phyloP scores from a whole-genome alignment of 2,329 filamentous ascomycete genomes.

The Trichoderma sp. region DNA sequence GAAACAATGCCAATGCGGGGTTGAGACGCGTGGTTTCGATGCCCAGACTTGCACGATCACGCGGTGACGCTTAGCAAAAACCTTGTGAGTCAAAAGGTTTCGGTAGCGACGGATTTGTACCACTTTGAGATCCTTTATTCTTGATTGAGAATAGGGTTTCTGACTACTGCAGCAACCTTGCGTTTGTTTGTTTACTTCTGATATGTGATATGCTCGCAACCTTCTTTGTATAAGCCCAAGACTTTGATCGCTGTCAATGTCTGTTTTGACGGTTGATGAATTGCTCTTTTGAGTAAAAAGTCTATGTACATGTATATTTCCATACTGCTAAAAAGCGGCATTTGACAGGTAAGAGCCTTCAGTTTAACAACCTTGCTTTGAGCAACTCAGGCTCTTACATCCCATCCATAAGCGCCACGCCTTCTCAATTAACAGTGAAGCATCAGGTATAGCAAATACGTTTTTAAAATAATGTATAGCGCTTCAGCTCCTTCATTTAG shows the following conservation, averaged over 20 bases:
- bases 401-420: background rate
- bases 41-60: background rate
- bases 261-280: background rate
- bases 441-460: background rate
- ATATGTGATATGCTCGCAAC: background rate
- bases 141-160: background rate
- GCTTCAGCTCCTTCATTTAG: too few species aligned
- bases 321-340: background rate
- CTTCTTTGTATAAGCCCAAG: background rate
- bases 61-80: background rate
- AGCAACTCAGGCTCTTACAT: background rate
- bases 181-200: background rate
- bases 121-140: background rate
- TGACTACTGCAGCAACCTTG: background rate
- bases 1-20: conserved; percentile 10
- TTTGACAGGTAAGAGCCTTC: background rate
- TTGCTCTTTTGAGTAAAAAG: background rate
- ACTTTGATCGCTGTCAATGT: background rate
- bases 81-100: background rate
- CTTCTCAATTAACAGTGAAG: background rate
- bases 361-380: background rate
- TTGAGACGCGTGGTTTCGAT: background rate
- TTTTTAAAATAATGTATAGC: background rate
- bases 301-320: background rate
- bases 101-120: background rate